Percentiles rank a stretch among this genome's conserved stretches.
phyloP scores from a whole-genome alignment of 2,329 filamentous ascomycete genomes.

The Claviceps arundinis region DNA sequence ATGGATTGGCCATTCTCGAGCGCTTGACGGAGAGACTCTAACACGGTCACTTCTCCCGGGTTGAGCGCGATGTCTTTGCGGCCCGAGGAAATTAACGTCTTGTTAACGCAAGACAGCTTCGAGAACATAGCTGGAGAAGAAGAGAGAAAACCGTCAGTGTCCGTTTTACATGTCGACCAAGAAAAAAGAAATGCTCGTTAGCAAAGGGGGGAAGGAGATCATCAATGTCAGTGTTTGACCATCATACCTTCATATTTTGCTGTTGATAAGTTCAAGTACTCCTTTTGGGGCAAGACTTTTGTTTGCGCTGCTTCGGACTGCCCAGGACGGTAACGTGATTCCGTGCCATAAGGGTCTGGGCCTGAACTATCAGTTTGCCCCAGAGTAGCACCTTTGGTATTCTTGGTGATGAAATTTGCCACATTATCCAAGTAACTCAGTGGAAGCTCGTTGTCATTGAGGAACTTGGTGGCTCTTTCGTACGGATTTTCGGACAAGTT shows the following conservation, averaged over 20 bases:
- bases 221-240: background rate
- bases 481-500: slow-evolving; percentile 89
- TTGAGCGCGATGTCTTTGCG: slow-evolving; percentile 64
- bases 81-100: slow-evolving; percentile 55
- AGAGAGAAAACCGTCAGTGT: slow-evolving; percentile 10
- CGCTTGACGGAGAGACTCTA: slow-evolving; percentile 48
- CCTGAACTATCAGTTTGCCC: slow-evolving; percentile 43
- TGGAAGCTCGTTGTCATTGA: slow-evolving; percentile 77
- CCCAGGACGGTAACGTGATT: slow-evolving; percentile 66
- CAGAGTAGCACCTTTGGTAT: slow-evolving; percentile 77
- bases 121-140: slow-evolving; percentile 48
- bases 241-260: slow-evolving; percentile 50
- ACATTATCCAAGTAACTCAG: slow-evolving; percentile 82
- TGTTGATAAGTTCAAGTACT: slow-evolving; percentile 64
- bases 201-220: too few species aligned
- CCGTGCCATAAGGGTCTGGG: slow-evolving; percentile 64
- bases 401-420: slow-evolving; percentile 80
- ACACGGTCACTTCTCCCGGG: slow-evolving; percentile 50
- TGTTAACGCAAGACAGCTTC: slow-evolving; percentile 65
- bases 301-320: slow-evolving; percentile 27
- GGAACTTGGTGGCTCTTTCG: slow-evolving; percentile 80
- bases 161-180: background rate
- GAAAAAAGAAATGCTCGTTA: background rate
- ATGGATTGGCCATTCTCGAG: slow-evolving; percentile 46
- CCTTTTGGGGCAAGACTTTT: slow-evolving; percentile 62